Base-by-base conservation (phyloP, 495 filamentous ascomycete species). In the Pyrenopolyporus hunteri region DNA sequence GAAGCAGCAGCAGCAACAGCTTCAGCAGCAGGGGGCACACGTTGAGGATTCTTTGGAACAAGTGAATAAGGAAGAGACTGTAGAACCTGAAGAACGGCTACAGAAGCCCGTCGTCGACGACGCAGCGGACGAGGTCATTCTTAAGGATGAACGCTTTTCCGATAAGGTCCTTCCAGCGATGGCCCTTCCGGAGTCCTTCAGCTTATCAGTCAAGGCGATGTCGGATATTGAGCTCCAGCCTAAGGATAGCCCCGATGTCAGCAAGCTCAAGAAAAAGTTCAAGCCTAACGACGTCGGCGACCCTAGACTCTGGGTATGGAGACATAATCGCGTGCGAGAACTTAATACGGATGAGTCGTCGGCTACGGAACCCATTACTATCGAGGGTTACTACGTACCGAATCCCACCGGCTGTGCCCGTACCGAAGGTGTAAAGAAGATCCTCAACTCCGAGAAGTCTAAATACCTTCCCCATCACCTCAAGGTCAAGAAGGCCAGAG, bases 391-490 rank as follows among this genome's bases (percentile, higher is more conserved):
- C 67, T 97, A 96, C 70, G 89, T 96, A 13, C 84, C 89, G 0
- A 99, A 97, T 57, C 46, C 76, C 0, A 89, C 90, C 20, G 94
- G 94, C 26, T 88, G 85, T 66, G 93, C 94, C 32, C 84, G 94
- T 53, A 97, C 94, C 0, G 92, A 98, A 81, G 92, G 92, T 14
- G 86, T 89, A 45, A 93, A 92, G 74, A 93, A 91, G 76, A 97
- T 99, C 35, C 81, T 94, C 37, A 92, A 99, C 67, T 88, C 91
- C 0, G 95, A 98, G 70, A 99, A 99, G 76, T 96, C 92, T 25
- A 95, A 95, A 71, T 99, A 99, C 64, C 85, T 99, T 1, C 94
- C 95, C 6, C 94, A 99, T 80, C 92, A 95, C 46, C 91, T 99
- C 74, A 93, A 92, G 62, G 91, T 99, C 43, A 89, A 95, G 68